Evolutionary conservation across 164 flowering plant species (phyloP), one percentile per base, ranked within the genome.

Genomic region (Umbilicus rupestris): DNA sequence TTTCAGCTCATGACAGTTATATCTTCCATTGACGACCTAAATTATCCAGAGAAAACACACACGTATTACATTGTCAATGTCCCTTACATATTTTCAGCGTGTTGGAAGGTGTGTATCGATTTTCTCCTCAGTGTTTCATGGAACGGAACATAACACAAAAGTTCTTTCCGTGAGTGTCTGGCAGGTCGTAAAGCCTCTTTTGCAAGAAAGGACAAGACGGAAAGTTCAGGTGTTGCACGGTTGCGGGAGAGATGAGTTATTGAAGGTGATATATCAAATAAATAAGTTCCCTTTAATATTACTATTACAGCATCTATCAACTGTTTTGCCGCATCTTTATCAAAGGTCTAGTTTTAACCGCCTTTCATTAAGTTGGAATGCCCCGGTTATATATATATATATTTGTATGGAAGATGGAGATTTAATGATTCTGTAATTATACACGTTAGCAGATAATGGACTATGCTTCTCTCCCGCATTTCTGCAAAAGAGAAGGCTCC

Each of bases 1-100:
- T 64, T 83, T 89, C 96, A 94, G 99, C 74, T 94, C 28, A 35
- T 92, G 74, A 89, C 96, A 28, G 78, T 66, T 17, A 89, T 92
- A 73, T 80, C 96, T 57, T 87, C 95, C 29, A 82, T 94, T 66
- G 99, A 94, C 78, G 99, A 94, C 71, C 79, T 94, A 65, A 94
- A 94, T 75, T 94, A 91, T 73, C 99, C 99, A 44, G 99, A 94
- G 83, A 94, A 94, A 85, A 91, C 99, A 1, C 87, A 91, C 11
- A 90, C 97, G 35, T 94, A 94, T 73, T 94, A 80, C 74, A 83
- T 94, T 65, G 99, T 87, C 31, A 94, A 94, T 76, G 92, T 79
- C 17, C 99, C 99, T 9, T 88, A 84, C 44, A 78, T 94, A 76
- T 94, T 94, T 79, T 85, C 99, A 39, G 91, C 97, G 44, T 94